phyloP scores from a whole-genome alignment of 345 rosid genomes.

The Pistacia vera region DNA sequence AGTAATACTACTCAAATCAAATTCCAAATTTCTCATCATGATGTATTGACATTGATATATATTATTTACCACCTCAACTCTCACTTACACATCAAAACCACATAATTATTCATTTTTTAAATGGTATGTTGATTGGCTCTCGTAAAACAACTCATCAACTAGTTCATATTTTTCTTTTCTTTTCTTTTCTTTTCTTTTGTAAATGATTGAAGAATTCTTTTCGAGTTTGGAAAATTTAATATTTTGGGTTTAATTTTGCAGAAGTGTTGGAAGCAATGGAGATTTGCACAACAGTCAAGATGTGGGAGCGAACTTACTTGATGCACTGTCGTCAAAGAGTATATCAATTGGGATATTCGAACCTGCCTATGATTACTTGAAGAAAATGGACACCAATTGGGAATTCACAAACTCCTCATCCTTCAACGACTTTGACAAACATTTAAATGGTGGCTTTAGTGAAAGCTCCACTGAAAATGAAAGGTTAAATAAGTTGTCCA shows the following conservation, averaged over 20 bases:
- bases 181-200: too few relatives aligned
- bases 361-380: slow-evolving; percentile 46
- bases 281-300: slow-evolving; percentile 42
- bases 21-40: too few relatives aligned
- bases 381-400: slow-evolving; percentile 46
- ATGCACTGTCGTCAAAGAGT: slow-evolving; percentile 52
- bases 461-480: slow-evolving; percentile 29
- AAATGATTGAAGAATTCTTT: too few relatives aligned
- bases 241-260: slow-evolving; percentile 12
- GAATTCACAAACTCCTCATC: slow-evolving; percentile 41
- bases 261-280: slow-evolving; percentile 48
- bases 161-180: too few relatives aligned
- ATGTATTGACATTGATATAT: too few relatives aligned
- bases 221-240: background rate
- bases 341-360: slow-evolving; percentile 44
- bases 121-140: too few relatives aligned
- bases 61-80: too few relatives aligned
- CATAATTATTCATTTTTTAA: too few relatives aligned
- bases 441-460: slow-evolving; percentile 24
- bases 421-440: slow-evolving; percentile 34
- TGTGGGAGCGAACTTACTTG: slow-evolving; percentile 53
- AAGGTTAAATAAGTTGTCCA: slow-evolving; percentile 51
- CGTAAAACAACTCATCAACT: too few relatives aligned
- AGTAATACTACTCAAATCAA: too few relatives aligned
- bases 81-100: too few relatives aligned